Percentiles rank a stretch among this genome's conserved stretches.
phyloP scores from a whole-genome alignment of 2,329 filamentous ascomycete genomes.

The Neofusicoccum kwambonambiense region DNA sequence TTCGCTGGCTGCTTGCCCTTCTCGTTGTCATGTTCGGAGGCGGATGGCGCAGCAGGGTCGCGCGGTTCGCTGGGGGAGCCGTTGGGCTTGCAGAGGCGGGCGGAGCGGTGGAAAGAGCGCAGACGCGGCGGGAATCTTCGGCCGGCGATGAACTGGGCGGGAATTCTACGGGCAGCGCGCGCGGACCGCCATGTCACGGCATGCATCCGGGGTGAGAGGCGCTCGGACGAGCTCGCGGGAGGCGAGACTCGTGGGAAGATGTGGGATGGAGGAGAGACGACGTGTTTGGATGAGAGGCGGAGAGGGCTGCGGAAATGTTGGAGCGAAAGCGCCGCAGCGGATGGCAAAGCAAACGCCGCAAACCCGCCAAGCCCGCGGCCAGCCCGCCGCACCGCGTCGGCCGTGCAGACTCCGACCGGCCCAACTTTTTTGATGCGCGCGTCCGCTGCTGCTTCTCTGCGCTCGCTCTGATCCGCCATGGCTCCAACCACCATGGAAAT shows the following conservation, averaged over 20 bases:
- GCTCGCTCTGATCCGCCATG: background rate
- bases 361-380: slow-evolving; percentile 5
- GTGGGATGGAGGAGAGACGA: background rate
- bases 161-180: slow-evolving; percentile 40
- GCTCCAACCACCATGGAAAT: background rate
- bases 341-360: background rate
- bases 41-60: background rate
- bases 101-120: slow-evolving; percentile 37
- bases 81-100: slow-evolving; percentile 19
- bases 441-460: background rate
- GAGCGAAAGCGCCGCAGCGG: slow-evolving; percentile 2
- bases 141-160: slow-evolving; percentile 36
- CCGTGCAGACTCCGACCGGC: slow-evolving; percentile 5
- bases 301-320: slow-evolving; percentile 14
- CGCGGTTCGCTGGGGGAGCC: slow-evolving; percentile 28
- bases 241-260: slow-evolving; percentile 23
- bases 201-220: slow-evolving; percentile 39
- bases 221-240: slow-evolving; percentile 22
- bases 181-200: slow-evolving; percentile 40
- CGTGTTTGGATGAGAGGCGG: background rate
- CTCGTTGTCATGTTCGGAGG: background rate
- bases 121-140: slow-evolving; percentile 35
- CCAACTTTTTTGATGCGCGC: slow-evolving; percentile 3
- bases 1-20: background rate
- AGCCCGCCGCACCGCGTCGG: background rate